Evolutionary conservation across 495 filamentous ascomycete genomes (phyloP).

Genomic region (Tuber aestivum): DNA sequence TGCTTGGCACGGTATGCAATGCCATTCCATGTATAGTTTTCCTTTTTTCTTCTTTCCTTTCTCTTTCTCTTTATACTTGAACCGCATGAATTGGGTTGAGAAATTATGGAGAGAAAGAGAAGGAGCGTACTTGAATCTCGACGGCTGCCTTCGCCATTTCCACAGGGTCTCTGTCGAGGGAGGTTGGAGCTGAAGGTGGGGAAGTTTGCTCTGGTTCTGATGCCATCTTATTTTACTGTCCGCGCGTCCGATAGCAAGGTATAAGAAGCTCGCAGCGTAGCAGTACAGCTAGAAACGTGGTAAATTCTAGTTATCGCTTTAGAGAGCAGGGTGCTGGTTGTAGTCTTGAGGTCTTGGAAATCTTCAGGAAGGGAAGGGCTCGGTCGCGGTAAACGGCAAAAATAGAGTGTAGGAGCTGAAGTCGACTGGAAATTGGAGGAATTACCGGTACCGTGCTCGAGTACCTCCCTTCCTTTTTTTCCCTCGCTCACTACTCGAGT

Average conservation of each 20-base stretch:
- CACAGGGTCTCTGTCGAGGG: constrained; percentile 14
- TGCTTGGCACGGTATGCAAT: background rate
- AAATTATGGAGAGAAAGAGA: background rate
- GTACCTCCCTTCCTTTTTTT: background rate
- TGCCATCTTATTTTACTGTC: background rate
- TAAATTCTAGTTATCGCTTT: background rate
- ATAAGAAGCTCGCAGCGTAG: background rate
- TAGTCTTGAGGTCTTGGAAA: background rate
- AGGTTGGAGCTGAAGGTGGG: background rate
- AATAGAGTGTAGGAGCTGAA: background rate
- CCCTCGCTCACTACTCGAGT: background rate
- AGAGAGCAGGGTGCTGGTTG: background rate
- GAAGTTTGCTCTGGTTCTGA: background rate
- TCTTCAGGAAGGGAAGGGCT: background rate
- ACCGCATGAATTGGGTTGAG: background rate
- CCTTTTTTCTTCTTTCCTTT: background rate
- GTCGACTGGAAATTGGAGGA: background rate
- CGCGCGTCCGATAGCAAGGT: background rate
- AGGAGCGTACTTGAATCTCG: constrained; percentile 29
- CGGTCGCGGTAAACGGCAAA: background rate
- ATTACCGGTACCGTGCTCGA: background rate
- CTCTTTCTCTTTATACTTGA: background rate
- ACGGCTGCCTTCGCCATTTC: constrained; percentile 28
- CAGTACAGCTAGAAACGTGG: background rate
- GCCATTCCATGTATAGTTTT: background rate